Conservation (phyloP, 352 stramenopile species). For the Phytophthora pisi region DNA sequence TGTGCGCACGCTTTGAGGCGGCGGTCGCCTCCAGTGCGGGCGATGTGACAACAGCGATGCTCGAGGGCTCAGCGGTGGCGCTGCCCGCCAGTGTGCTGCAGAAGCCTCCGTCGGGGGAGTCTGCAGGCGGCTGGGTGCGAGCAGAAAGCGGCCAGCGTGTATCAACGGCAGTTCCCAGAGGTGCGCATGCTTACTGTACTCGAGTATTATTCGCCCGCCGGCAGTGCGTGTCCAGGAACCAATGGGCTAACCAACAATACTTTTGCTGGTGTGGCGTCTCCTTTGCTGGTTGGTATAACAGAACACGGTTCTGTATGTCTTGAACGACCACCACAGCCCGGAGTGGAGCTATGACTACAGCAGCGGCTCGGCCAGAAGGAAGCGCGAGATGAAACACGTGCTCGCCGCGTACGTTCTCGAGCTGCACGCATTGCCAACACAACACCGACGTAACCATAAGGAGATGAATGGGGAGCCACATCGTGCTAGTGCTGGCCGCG, state of each 20-base stretch:
- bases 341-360: constrained; percentile 41
- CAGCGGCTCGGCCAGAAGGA: neutral
- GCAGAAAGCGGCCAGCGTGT: constrained; percentile 23
- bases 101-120: neutral
- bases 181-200: constrained; percentile 2
- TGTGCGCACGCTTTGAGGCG: too few relatives aligned
- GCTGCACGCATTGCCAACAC: too few relatives aligned
- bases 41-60: constrained; percentile 3
- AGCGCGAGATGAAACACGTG: neutral
- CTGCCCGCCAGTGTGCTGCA: neutral
- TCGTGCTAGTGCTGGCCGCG: too few relatives aligned
- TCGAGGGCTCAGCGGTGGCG: constrained; percentile 5
- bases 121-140: constrained; percentile 32
- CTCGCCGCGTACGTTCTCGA: constrained; percentile 29
- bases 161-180: constrained; percentile 29
- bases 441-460: too few relatives aligned
- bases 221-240: too few relatives aligned
- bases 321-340: constrained; percentile 45
- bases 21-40: neutral
- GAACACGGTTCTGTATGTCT: constrained; percentile 27
- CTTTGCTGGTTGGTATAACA: too few relatives aligned
- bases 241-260: too few relatives aligned
- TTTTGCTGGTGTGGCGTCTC: too few relatives aligned
- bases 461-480: too few relatives aligned
- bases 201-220: neutral